phyloP scores from a whole-genome alignment of 805 yeast species.

The Sungouiozyma intestinalis region DNA sequence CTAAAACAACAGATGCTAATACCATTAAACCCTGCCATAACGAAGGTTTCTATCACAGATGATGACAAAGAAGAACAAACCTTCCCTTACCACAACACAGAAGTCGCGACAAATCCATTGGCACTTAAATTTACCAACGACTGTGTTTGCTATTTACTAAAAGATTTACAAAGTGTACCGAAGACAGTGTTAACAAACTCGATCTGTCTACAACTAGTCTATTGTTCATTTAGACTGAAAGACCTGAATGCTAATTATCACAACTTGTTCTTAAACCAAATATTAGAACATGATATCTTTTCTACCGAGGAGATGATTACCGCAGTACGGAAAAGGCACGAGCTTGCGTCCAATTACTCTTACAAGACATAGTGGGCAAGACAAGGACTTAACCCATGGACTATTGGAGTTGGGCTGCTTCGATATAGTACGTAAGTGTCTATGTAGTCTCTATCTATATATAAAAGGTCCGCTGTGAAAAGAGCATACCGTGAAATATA shows the following conservation, averaged over 20 bases:
- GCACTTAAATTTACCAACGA: conserved; percentile 29
- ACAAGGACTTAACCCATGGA: neutral
- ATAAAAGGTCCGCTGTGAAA: too few species aligned
- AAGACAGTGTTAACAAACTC: conserved; percentile 40
- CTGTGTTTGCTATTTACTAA: conserved; percentile 25
- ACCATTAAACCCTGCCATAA: conserved; percentile 6
- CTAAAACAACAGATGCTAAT: conserved; percentile 5
- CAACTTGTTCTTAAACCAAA: conserved; percentile 21
- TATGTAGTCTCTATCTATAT: too few species aligned
- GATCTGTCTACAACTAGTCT: conserved; percentile 68
- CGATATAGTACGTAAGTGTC: too few species aligned
- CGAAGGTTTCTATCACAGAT: neutral
- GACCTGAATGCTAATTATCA: conserved; percentile 27
- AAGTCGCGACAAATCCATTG: conserved; percentile 15
- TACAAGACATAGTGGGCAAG: neutral
- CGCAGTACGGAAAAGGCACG: conserved; percentile 26
- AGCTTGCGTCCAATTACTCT: conserved; percentile 23
- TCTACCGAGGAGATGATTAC: conserved; percentile 13
- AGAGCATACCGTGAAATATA: too few species aligned
- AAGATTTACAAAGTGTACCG: conserved; percentile 9
- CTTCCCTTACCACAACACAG: neutral
- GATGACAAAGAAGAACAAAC: conserved; percentile 6
- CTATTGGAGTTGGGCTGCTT: too few species aligned
- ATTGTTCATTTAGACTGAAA: conserved; percentile 79
- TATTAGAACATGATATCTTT: conserved; percentile 17